Percentiles rank a stretch among this genome's conserved stretches.
Conservation (phyloP, 192 early-diverging fungal genomes). For the Jimgerdemannia flammicorona region DNA sequence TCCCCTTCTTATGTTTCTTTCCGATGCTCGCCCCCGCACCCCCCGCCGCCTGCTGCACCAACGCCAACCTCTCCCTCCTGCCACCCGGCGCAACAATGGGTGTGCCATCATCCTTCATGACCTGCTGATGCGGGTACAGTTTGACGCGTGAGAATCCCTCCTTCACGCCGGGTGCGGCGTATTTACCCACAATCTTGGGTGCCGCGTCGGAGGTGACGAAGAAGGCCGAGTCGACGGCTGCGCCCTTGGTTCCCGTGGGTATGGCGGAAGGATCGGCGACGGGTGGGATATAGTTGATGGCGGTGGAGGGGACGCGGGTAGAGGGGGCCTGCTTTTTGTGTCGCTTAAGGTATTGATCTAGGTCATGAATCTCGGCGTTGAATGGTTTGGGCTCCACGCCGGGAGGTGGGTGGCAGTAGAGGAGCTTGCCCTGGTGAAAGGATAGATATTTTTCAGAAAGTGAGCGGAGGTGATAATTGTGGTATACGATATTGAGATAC, state of each 20-base stretch:
- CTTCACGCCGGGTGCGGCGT: conserved; percentile 29
- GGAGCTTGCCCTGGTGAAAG: conserved; percentile 73
- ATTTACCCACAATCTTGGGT: conserved; percentile 33
- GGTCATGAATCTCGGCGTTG: conserved; percentile 79
- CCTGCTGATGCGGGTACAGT: conserved; percentile 57
- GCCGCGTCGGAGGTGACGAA: conserved; percentile 30
- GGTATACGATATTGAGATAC: no score
- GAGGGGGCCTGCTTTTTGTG: conserved; percentile 47
- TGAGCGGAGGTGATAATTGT: neutral
- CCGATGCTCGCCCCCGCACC: conserved; percentile 20
- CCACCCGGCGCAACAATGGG: conserved; percentile 29
- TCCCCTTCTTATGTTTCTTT: conserved; percentile 75
- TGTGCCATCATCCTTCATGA: conserved; percentile 41
- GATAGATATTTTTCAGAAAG: conserved; percentile 2
- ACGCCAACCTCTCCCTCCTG: conserved; percentile 22
- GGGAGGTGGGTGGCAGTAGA: conserved; percentile 84
- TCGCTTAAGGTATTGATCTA: conserved; percentile 48
- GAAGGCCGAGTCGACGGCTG: conserved; percentile 50
- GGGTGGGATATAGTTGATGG: conserved; percentile 47
- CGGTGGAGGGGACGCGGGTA: conserved; percentile 52
- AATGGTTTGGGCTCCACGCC: conserved; percentile 58
- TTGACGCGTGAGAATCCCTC: conserved; percentile 50
- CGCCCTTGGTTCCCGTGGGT: conserved; percentile 39
- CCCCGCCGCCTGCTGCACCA: conserved; percentile 20
- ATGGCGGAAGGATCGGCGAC: conserved; percentile 16